Percentiles rank a stretch among this genome's conserved stretches.
Conservation (phyloP, 768 basidiomycete species). For the Pleurotus sapidus region DNA sequence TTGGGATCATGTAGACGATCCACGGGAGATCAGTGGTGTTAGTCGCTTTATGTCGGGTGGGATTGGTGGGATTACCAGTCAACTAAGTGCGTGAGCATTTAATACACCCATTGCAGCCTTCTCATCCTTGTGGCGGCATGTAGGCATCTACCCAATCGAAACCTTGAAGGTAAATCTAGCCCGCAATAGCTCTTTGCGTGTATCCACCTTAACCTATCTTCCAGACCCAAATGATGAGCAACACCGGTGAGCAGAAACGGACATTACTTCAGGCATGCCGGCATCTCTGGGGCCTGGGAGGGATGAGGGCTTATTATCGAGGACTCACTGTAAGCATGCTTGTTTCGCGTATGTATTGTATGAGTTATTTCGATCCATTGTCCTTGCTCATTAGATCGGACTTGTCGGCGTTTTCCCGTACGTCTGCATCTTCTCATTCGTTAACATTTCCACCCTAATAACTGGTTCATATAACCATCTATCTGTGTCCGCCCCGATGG, state of each 20-base stretch:
- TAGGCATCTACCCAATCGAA: slow-evolving; percentile 96
- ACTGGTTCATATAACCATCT: not conserved
- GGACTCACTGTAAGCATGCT: slow-evolving; percentile 72
- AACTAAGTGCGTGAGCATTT: slow-evolving; percentile 61
- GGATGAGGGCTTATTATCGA: slow-evolving; percentile 83
- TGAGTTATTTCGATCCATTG: slow-evolving; percentile 5
- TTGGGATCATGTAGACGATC: slow-evolving; percentile 87
- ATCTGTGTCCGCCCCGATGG: not conserved
- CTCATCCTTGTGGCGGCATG: slow-evolving; percentile 15
- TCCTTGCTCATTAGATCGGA: slow-evolving; percentile 63
- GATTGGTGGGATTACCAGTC: slow-evolving; percentile 91
- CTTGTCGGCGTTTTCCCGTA: slow-evolving; percentile 96
- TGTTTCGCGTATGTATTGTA: not conserved
- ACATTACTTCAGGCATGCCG: slow-evolving; percentile 61
- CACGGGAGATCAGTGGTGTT: slow-evolving; percentile 82
- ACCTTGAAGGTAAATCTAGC: slow-evolving; percentile 72
- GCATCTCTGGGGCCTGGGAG: slow-evolving; percentile 77
- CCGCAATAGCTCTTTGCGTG: slow-evolving; percentile 6
- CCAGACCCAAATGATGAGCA: slow-evolving; percentile 97
- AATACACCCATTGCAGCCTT: slow-evolving; percentile 4
- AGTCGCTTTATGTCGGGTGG: slow-evolving; percentile 96
- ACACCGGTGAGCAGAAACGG: slow-evolving; percentile 55
- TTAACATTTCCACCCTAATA: slow-evolving; percentile 1
- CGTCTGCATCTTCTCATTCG: slow-evolving; percentile 19
- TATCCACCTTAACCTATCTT: slow-evolving; percentile 5